Base-by-base conservation (phyloP, 352 stramenopile genomes). In the Globisporangium acanthophoron region DNA sequence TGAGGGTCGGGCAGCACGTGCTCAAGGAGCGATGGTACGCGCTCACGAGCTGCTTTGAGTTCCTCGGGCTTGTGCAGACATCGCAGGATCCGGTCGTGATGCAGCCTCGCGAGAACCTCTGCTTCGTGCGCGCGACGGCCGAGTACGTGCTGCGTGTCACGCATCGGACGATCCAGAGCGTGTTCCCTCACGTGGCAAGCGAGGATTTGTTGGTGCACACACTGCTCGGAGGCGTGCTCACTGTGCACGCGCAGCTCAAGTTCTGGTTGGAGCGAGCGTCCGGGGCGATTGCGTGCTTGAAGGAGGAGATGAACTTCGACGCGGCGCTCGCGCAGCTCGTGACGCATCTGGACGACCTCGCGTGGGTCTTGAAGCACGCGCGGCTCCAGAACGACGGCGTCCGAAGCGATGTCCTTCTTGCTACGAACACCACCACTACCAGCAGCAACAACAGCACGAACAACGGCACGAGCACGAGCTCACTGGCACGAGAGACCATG, bases 101-200 rank as follows among this genome's bases (percentile, higher is more conserved):
- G 31, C 31, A 57, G 7, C 47, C 16, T 5, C n/a, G 40, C 21
- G 54, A 56, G 6, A 39, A 52, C 1, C 16, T 53, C 44, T 62
- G 55, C 56, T 44, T 57, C 18, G 44, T 63, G 40, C 43, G 50
- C 39, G 56, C 65, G 16, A 71, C 41, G 3, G 52, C 40, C 1
- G 47, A 52, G 52, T 71, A 71, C 43, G 13, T 33, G n/a, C 33
- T 71, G 44, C 50, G 37, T 13, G 54, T 69, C 39, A 66, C 65
- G 21, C 27, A 11, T 0, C 27, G 21, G 47, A 63, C 61, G 16
- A 27, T 71, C 33, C 27, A 48, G 11, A 37, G 27, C 29, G 57
- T 58, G 31, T 66, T 71, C 29, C 61, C 48, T 11, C 61, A 71
- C 44, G 15, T 67, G 3, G 12, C 57, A 13, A 24, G 31, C 8